Evolutionary conservation across 1,139 yeast species (phyloP), one percentile per base, ranked within the genome.

Genomic region (Geotrichum armillariae): DNA sequence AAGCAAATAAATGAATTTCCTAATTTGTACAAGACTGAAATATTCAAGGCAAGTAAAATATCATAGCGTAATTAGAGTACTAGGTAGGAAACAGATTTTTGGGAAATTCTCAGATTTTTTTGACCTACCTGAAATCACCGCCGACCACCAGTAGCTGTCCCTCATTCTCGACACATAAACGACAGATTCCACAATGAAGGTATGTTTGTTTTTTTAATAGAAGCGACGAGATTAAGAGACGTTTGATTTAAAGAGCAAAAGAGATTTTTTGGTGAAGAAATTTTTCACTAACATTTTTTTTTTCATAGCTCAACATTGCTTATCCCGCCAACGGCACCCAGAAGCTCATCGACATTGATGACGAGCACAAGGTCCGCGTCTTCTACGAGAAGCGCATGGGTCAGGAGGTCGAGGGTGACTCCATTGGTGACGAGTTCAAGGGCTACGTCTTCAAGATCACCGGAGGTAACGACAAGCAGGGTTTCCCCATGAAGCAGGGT

Each of bases 401-500:
- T 72, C 97, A 90, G 81, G 99, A 93, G 80, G 96, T 93, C 73
- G 96, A 90, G 73, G 99, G 98, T 78, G 99, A 93, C 79, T 78
- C 89, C 64, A 86, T 93, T 69, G 95, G 96, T 72, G 99, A 94
- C 70, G 98, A 91, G 80, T 91, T 91, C 94, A 91, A 90, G 80
- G 99, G 99, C 72, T 93, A 93, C 91, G 77, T 90, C 74, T 91
- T 93, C 88, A 93, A 84, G 83, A 91, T 93, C 77, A 80, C 98
- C 68, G 99, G 99, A 74, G 99, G 99, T 85, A 94, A 94, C 87
- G 99, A 93, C 82, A 93, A 93, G 82, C 99, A 93, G 83, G 99
- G 99, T 82, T 94, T 93, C 96, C 98, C 99, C 80, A 93, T 94
- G 99, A 93, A 91, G 79, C 99, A 93, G 81, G 97, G 97, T 85